phyloP scores from a whole-genome alignment of 2,329 filamentous ascomycete species.

The Raffaelea albimanens region DNA sequence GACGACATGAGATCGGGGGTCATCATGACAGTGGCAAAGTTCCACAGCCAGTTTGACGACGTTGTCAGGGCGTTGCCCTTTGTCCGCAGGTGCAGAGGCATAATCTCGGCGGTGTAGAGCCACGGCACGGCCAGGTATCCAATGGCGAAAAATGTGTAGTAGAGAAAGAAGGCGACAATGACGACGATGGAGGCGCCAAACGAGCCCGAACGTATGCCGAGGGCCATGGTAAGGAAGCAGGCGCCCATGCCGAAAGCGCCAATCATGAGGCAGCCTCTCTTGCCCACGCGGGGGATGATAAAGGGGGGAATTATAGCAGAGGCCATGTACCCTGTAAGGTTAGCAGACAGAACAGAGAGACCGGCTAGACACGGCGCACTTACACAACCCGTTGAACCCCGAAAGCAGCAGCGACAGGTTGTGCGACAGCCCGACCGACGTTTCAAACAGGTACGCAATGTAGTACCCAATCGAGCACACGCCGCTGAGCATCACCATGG shows the following conservation, averaged over 20 bases:
- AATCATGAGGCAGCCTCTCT: slow-evolving; percentile 1
- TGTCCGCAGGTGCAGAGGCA: slow-evolving; percentile 22
- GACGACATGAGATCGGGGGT: slow-evolving; percentile 33
- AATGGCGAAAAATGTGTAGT: slow-evolving; percentile 17
- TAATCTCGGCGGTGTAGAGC: slow-evolving; percentile 23
- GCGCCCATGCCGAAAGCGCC: slow-evolving; percentile 1
- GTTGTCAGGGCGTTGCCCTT: slow-evolving; percentile 26
- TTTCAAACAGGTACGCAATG: slow-evolving; percentile 5
- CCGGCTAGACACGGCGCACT: neutral
- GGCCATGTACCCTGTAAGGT: slow-evolving; percentile 1
- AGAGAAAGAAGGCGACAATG: slow-evolving; percentile 17
- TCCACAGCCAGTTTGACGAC: slow-evolving; percentile 24
- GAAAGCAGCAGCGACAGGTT: slow-evolving; percentile 1
- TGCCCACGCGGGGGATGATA: neutral
- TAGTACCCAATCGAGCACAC: slow-evolving; percentile 14
- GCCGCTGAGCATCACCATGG: slow-evolving; percentile 13
- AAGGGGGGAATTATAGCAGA: slow-evolving; percentile 1
- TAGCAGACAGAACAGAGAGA: neutral
- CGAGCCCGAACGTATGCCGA: slow-evolving; percentile 1
- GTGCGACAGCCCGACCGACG: slow-evolving; percentile 1
- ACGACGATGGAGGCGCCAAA: slow-evolving; percentile 5
- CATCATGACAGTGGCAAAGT: slow-evolving; percentile 34
- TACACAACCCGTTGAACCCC: neutral
- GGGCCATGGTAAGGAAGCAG: slow-evolving; percentile 1
- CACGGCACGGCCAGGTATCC: slow-evolving; percentile 29